Evolutionary conservation across 164 flowering plant species (phyloP).

Genomic region (Piper longum): DNA sequence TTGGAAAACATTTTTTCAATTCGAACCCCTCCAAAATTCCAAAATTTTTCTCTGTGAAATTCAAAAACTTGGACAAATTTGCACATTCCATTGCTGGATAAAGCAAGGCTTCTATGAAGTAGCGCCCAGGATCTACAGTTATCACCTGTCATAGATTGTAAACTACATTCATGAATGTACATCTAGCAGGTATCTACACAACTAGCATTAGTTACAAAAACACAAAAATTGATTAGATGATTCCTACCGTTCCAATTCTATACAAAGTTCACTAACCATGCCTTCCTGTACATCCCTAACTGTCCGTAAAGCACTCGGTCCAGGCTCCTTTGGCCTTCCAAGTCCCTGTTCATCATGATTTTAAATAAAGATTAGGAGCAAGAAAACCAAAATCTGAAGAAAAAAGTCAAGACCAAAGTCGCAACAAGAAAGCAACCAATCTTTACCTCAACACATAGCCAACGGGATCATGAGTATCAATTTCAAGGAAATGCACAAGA

Average conservation of each 20-base stretch:
- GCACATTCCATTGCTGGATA: constrained; percentile 55
- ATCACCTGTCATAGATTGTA: constrained; percentile 41
- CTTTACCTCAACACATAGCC: constrained; percentile 63
- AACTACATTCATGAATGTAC: neutral
- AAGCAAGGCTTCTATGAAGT: constrained; percentile 73
- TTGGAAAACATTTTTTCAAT: too few species aligned
- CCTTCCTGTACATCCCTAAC: constrained; percentile 62
- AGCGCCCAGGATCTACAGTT: constrained; percentile 97
- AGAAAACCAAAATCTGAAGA: neutral
- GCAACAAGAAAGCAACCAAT: neutral
- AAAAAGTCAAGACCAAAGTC: neutral
- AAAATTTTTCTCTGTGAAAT: constrained; percentile 36
- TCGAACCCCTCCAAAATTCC: constrained; percentile 77
- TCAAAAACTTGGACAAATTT: constrained; percentile 51
- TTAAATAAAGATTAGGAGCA: neutral
- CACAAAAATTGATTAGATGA: too few species aligned
- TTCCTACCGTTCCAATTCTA: neutral
- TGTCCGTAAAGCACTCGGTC: constrained; percentile 63
- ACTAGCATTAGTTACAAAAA: neutral
- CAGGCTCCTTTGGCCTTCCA: constrained; percentile 74
- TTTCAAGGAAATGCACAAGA: constrained; percentile 79
- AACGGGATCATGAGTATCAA: constrained; percentile 96
- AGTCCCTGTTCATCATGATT: constrained; percentile 34
- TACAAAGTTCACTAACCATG: constrained; percentile 45
- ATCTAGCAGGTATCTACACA: neutral